Evolutionary conservation across 2,329 filamentous ascomycete species (phyloP).

Genomic region (Chaetomiaceae sp.): DNA sequence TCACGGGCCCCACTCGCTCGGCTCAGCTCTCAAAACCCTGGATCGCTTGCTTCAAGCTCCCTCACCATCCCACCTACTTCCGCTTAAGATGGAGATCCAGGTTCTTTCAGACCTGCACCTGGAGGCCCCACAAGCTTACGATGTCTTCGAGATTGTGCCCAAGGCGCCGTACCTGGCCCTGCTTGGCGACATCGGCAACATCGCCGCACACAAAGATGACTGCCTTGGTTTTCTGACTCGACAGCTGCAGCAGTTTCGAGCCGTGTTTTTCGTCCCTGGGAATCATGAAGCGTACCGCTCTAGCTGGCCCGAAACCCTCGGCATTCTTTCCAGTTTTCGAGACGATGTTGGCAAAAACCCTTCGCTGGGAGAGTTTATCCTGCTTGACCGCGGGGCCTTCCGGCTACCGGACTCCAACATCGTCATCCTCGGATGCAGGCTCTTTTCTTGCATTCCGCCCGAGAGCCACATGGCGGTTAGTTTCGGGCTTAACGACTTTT

Average conservation of each 20-base stretch:
- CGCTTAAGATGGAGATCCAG: slow-evolving; percentile 31
- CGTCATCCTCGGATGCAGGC: slow-evolving; percentile 41
- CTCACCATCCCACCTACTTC: too few species aligned
- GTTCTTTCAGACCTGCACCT: slow-evolving; percentile 58
- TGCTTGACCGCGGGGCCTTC: slow-evolving; percentile 40
- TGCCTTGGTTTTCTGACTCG: slow-evolving; percentile 43
- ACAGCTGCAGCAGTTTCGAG: slow-evolving; percentile 45
- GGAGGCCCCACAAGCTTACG: slow-evolving; percentile 46
- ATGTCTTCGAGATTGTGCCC: slow-evolving; percentile 44
- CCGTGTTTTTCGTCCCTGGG: slow-evolving; percentile 50
- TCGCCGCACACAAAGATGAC: slow-evolving; percentile 37
- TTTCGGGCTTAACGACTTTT: slow-evolving; percentile 41
- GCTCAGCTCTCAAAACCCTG: too few species aligned
- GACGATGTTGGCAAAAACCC: slow-evolving; percentile 19
- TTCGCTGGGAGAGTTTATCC: slow-evolving; percentile 37
- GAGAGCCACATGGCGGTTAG: slow-evolving; percentile 31
- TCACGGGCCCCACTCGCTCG: too few species aligned
- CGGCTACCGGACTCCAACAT: slow-evolving; percentile 30
- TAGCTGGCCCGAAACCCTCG: slow-evolving; percentile 33
- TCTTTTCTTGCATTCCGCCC: slow-evolving; percentile 37
- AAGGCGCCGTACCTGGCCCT: slow-evolving; percentile 50
- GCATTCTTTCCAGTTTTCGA: slow-evolving; percentile 33
- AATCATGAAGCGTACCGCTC: slow-evolving; percentile 54
- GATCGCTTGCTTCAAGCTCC: too few species aligned
- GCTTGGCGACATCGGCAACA: slow-evolving; percentile 52